A percentile compares a stretch with the other conserved stretches of the same genome.
Evolutionary conservation across 2,329 filamentous ascomycete species (phyloP).

Genomic region (Colletotrichum higginsianum): DNA sequence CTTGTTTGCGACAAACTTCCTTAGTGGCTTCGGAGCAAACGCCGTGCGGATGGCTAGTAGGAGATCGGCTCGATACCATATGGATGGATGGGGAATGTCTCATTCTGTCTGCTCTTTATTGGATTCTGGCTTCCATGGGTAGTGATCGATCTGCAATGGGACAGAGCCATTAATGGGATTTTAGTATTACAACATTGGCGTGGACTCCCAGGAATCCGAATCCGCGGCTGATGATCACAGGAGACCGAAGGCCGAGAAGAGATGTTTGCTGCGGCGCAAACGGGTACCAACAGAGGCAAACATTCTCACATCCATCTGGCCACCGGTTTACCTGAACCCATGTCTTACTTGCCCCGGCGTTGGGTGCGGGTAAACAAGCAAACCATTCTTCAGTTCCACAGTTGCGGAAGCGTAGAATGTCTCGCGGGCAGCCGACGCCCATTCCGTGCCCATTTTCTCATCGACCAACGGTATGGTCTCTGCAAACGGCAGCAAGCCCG

Average conservation of each 20-base stretch:
- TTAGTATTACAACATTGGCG: neutral
- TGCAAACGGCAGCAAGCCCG: constrained; percentile 2
- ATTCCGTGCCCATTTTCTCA: neutral
- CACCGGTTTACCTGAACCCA: neutral
- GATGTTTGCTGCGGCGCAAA: constrained; percentile 25
- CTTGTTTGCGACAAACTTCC: constrained; percentile 10
- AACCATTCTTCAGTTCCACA: neutral
- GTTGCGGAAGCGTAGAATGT: neutral
- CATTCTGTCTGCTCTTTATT: neutral
- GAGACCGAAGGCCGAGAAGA: neutral
- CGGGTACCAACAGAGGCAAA: constrained; percentile 10
- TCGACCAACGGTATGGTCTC: constrained; percentile 4
- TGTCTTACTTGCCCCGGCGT: neutral
- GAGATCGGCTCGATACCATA: constrained; percentile 2
- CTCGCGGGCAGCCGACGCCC: constrained; percentile 7
- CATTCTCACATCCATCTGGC: neutral
- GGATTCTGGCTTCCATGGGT: neutral
- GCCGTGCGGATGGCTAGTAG: constrained; percentile 1
- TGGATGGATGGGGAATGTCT: constrained; percentile 18
- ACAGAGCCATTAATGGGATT: neutral
- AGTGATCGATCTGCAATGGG: constrained; percentile 11
- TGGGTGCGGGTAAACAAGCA: constrained; percentile 5
- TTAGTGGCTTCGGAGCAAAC: neutral
- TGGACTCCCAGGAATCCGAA: neutral
- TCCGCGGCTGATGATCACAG: neutral